These are phyloP conservation scores for Syzygium grande DNA, from an alignment of 345 rosid species.

Conservation along the genomic window DNA sequence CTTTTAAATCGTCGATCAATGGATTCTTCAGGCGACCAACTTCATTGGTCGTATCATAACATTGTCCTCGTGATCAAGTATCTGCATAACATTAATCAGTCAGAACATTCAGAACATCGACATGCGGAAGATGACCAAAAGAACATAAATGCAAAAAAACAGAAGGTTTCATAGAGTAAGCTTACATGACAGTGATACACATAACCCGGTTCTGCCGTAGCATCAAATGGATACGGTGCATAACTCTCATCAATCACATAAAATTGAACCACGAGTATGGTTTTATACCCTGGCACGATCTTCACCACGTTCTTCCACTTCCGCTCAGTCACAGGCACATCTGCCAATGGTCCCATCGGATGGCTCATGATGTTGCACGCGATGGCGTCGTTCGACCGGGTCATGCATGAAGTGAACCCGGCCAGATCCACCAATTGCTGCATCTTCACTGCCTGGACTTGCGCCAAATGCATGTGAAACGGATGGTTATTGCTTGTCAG, in stretches of 20 bases:
- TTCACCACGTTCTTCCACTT: slow-evolving; percentile 92
- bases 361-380: slow-evolving; percentile 39
- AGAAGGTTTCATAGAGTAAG: not conserved
- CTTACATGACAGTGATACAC: slow-evolving; percentile 92
- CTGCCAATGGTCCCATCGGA: slow-evolving; percentile 38
- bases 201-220: slow-evolving; percentile 63
- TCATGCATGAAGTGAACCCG: slow-evolving; percentile 58
- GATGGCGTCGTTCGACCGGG: slow-evolving; percentile 44
- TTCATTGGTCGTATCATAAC: slow-evolving; percentile 75
- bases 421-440: slow-evolving; percentile 27
- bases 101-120: not conserved
- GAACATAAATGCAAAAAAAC: not conserved
- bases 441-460: slow-evolving; percentile 53
- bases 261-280: slow-evolving; percentile 51
- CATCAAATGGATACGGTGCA: slow-evolving; percentile 51
- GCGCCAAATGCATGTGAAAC: slow-evolving; percentile 69
- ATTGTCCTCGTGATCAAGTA: slow-evolving; percentile 85
- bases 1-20: not conserved
- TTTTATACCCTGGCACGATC: slow-evolving; percentile 49
- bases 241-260: slow-evolving; percentile 44
- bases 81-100: slow-evolving; percentile 23
- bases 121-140: not conserved
- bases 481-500: slow-evolving; percentile 77
- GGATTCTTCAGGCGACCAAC: slow-evolving; percentile 8
- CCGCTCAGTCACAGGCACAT: slow-evolving; percentile 49